Evolutionary conservation across 2,329 filamentous ascomycete species (phyloP).

Genomic region (Acrocalymma vagum): DNA sequence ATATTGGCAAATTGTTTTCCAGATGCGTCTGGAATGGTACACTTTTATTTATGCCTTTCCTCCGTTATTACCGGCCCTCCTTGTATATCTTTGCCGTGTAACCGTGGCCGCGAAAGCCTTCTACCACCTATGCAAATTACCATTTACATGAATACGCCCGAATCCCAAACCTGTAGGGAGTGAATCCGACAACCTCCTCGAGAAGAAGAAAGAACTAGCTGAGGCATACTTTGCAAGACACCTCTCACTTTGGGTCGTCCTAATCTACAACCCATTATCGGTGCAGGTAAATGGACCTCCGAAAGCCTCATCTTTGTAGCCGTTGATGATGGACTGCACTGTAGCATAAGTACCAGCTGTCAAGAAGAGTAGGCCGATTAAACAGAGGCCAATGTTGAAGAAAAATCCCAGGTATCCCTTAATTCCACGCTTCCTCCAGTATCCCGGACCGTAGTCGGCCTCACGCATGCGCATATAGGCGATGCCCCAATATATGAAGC

Average conservation of each 20-base stretch:
- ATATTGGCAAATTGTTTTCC: too few species aligned
- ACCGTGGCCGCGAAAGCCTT: too few species aligned
- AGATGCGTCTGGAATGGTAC: too few species aligned
- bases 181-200: too few species aligned
- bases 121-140: too few species aligned
- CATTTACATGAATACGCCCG: too few species aligned
- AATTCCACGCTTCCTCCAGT: constrained; percentile 63
- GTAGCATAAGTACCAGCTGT: constrained; percentile 78
- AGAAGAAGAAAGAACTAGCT: too few species aligned
- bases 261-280: constrained; percentile 67
- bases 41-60: too few species aligned
- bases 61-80: too few species aligned
- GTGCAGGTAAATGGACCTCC: constrained; percentile 78
- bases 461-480: constrained; percentile 80
- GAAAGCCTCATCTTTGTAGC: constrained; percentile 71
- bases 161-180: too few species aligned
- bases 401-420: constrained; percentile 63
- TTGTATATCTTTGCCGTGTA: too few species aligned
- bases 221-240: too few species aligned
- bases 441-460: constrained; percentile 66
- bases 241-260: background rate
- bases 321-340: constrained; percentile 77
- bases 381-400: constrained; percentile 77
- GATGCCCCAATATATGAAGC: constrained; percentile 94
- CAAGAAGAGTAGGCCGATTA: constrained; percentile 81